Base-by-base conservation (phyloP, 2,329 filamentous ascomycete genomes). In the Dothideomycetes sp. region DNA sequence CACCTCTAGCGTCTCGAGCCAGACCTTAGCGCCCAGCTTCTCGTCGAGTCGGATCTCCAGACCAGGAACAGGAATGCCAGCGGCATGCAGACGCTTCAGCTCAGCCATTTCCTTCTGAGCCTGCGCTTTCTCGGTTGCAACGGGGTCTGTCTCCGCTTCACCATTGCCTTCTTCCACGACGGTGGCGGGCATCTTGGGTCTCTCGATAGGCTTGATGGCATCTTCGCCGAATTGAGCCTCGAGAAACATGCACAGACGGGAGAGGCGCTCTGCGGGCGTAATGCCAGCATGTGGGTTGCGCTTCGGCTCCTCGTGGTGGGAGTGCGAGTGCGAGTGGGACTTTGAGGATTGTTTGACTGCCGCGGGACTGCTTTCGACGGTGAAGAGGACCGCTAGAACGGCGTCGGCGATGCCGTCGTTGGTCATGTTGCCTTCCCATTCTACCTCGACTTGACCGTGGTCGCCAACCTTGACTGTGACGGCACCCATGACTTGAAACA, bases 371-470 rank as follows among this genome's bases (percentile, higher is more conserved):
- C 82, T 93, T 63, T 98, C 91, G 16, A 94, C 84, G 0, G 84
- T 88, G 51, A 94, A 78, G 9, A 98, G 72, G 3, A 95, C 86
- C 1, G 87, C 87, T 71, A 96, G 85, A 40, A 96, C 83, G 12
- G 91, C 87, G 61, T 98, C 91, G n/a, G 91, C 91, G 53, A 98
- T 93, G 45, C 87, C 85, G 55, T 98, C 91, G 59, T 96, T 98
- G 54, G 95, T 80, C 66, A 94, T 84, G 58, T 96, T 98, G 42
- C 88, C 91, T 59, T 96, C 89, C 91, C 91, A 98, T 62, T 94
- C 87, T 3, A 96, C 69, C 58, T 93, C 87, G 4, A 95, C 75
- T 55, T 91, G 81, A 41, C 88, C 84, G 45, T 69, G 74, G 3
- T 44, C 36, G 29, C 49, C 50, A 42, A 54, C 50, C 47, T 74